These are phyloP conservation scores for Smallanthus sonchifolius DNA, from an alignment of 129 eudicot genomes.

Conservation along the genomic window DNA sequence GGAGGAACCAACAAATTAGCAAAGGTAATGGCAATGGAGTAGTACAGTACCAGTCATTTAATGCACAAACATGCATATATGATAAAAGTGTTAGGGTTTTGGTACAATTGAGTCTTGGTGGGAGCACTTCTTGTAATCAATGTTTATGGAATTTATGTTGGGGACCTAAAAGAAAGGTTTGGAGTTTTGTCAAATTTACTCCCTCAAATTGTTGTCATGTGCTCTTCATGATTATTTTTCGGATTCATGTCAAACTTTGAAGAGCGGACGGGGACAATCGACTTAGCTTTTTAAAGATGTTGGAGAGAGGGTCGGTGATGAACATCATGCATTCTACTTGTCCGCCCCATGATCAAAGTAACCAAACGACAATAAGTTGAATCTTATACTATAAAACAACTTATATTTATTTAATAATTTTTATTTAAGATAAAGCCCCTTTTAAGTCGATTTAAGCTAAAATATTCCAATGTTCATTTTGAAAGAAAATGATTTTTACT, in stretches of 20 bases:
- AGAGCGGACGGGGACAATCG: background rate
- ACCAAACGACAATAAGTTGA: too few relatives aligned
- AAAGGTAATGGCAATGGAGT: background rate
- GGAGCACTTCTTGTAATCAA: slow-evolving; percentile 12
- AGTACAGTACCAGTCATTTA: slow-evolving; percentile 24
- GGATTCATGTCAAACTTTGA: background rate
- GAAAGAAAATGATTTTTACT: too few relatives aligned
- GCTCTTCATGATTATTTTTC: background rate
- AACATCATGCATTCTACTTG: too few relatives aligned
- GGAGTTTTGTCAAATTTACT: background rate
- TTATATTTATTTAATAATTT: too few relatives aligned
- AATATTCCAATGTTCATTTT: too few relatives aligned
- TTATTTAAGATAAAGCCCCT: too few relatives aligned
- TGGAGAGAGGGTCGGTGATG: too few relatives aligned
- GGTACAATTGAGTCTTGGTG: slow-evolving; percentile 9
- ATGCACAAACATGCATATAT: slow-evolving; percentile 26
- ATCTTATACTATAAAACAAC: too few relatives aligned
- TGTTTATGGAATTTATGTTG: slow-evolving; percentile 16
- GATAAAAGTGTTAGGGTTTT: background rate
- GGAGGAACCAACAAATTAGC: background rate
- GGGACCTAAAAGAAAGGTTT: slow-evolving; percentile 19
- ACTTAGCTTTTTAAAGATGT: background rate
- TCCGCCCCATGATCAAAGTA: background rate
- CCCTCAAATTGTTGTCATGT: slow-evolving; percentile 1
- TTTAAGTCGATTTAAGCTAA: too few relatives aligned